These are phyloP conservation scores for Parietaria judaica DNA, from an alignment of 306 rosid genomes.

Conservation along the genomic window DNA sequence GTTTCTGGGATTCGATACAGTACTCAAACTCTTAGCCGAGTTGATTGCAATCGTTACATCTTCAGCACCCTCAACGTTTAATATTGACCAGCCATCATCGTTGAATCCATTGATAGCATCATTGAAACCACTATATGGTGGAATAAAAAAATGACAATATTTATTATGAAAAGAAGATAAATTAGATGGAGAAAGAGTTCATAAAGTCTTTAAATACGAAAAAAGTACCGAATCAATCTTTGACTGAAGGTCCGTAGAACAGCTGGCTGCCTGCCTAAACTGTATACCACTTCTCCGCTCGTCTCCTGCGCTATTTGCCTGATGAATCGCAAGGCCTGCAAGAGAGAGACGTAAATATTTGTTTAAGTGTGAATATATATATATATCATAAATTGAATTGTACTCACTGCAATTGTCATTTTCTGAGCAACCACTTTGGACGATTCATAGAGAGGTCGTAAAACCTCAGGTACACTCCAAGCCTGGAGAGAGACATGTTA, in stretches of 20 bases:
- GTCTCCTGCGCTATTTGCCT: constrained; percentile 96
- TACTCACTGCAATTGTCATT: constrained; percentile 85
- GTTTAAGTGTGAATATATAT: no score
- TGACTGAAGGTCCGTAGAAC: constrained; percentile 92
- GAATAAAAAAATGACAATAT: neutral
- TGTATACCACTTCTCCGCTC: constrained; percentile 92
- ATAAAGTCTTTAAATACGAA: neutral
- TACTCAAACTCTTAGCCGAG: constrained; percentile 60
- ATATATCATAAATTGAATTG: neutral
- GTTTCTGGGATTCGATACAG: constrained; percentile 56
- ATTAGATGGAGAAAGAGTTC: neutral
- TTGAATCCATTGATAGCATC: constrained; percentile 96
- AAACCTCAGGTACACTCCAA: constrained; percentile 96
- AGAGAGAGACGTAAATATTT: constrained; percentile 5
- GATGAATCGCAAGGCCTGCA: constrained; percentile 75
- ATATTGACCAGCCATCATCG: constrained; percentile 88
- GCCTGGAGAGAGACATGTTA: constrained; percentile 38
- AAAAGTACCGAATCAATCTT: constrained; percentile 69
- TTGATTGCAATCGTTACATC: constrained; percentile 80
- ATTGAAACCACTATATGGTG: constrained; percentile 68
- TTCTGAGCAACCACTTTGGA: constrained; percentile 87
- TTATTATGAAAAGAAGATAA: neutral
- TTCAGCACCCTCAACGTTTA: constrained; percentile 79
- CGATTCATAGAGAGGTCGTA: constrained; percentile 92
- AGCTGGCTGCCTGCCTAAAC: constrained; percentile 96